Evolutionary conservation across 805 yeast species (phyloP), one percentile per base, ranked within the genome.

Genomic region (Candida golubevii): DNA sequence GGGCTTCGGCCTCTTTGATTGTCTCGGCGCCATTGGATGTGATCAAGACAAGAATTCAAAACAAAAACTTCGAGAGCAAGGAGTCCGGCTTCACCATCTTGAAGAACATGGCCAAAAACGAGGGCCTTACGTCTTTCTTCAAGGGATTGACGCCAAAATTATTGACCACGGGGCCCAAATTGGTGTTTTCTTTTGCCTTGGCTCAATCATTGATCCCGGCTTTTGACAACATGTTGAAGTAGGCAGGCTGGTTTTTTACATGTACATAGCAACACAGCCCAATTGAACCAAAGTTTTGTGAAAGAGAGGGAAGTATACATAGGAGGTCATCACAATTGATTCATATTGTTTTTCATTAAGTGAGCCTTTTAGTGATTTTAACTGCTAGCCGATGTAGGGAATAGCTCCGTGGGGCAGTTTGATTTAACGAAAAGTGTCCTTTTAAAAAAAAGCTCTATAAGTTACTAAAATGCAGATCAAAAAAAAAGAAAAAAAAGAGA

Each of bases 1-100:
- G 99, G 67, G 99, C 99, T 18, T 86, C 95, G 44, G 95, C 98
- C 15, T 91, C 98, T 8, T 78, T 93, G 67, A 87, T 93, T 63
- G 97, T 93, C 18, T 84, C 95, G 56, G 99, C 99, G 44, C 99
- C 99, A 38, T 78, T 93, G 60, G 99, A 93, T 63, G 97, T 93
- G 45, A 91, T 93, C 69, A 93, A 93, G 78, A 93, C 99, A 49
- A 85, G 99, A 75, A 93, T 93, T 61, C 99, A 93, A 73, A 93
- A 93, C 78, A 84, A 82, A 69, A 88, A 85, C 75, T 93, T 93
- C 58, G 98, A 90, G 59, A 86, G 89, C 70, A 95, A 96, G 50
- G 96, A 93, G 72, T 77, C 88, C 39, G 99, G 99, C 34, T 74
- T 91, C 67, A 87, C 85, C 32, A 93, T 93, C 58, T 76, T 93